Base-by-base conservation (phyloP, 495 filamentous ascomycete species). In the Podospora anserina region DNA sequence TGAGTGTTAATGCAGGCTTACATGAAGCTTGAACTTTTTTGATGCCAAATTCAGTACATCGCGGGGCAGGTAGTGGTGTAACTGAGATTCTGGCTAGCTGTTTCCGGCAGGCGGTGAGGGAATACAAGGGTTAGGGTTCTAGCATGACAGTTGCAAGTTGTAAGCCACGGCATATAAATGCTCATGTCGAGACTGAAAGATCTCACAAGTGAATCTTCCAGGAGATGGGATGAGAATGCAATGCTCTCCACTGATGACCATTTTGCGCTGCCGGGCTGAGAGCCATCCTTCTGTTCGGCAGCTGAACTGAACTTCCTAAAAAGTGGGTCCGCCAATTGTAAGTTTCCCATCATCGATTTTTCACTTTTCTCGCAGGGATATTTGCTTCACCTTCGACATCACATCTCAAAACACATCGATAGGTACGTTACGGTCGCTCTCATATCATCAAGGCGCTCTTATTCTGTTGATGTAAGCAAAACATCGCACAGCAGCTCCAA, bases 311-410 rank as follows among this genome's bases (percentile, higher is more conserved):
- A 11, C 2, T 16, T 49, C 9, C 9, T 13, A 49, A 49, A 11
- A 49, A 49, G 39, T 49, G 39, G 39, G 39, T 49, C 39, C 39
- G 39, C 39, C 39, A 49, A 49, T 49, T 49, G 39, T 49, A 49
- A 49, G 39, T 49, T 49, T 49, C 27, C 55, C 26, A 61, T 67
- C 65, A 61, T 44, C 13, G 26, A 63, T 34, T 66, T 70, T 66
- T 59, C 59, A 44, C 56, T 26, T 62, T 30, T 57, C 54, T 61
- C 7, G 39, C 39, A 49, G 39, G 39, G 39, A 11, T 49, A 5
- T 6, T 49, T 49, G 3, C 54, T 54, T 56, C 55, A 30, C 32
- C 55, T 3, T 60, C 32, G 44, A 57, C n/a, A n/a, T 59, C 53
- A 19, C 27, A 3, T 2, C 13, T 49, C 39, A 49, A 49, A 49